Conservation (phyloP, 495 filamentous ascomycete genomes). For the Penicillium steckii region DNA sequence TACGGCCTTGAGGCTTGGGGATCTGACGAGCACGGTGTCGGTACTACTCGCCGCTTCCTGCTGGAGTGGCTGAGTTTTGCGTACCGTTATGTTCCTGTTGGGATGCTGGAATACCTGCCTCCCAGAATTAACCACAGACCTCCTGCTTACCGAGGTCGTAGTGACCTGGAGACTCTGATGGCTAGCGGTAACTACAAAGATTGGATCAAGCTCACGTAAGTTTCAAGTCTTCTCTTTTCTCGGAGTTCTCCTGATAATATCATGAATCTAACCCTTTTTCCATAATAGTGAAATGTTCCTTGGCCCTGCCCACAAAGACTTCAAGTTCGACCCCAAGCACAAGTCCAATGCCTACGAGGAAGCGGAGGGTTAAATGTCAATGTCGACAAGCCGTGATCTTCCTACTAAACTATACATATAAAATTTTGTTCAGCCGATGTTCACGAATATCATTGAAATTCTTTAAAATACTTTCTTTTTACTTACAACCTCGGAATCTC, state of each 20-base stretch:
- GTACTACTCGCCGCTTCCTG: conserved; percentile 83
- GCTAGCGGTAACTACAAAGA: conserved; percentile 88
- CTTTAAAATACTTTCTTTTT: no score
- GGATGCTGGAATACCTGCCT: conserved; percentile 82
- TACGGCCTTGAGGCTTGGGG: conserved; percentile 95
- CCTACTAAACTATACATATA: no score
- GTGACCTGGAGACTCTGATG: conserved; percentile 89
- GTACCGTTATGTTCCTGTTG: conserved; percentile 85
- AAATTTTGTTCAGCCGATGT: neutral
- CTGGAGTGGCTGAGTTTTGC: conserved; percentile 94
- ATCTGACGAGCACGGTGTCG: conserved; percentile 87
- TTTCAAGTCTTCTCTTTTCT: conserved; percentile 2
- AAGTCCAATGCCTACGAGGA: conserved; percentile 84
- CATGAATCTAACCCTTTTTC: conserved; percentile 11
- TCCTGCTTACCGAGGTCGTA: conserved; percentile 75
- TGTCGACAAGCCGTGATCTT: neutral
- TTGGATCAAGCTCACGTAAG: conserved; percentile 98
- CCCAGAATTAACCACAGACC: conserved; percentile 85
- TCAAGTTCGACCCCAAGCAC: conserved; percentile 97
- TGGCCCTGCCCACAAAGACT: conserved; percentile 82
- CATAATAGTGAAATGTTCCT: conserved; percentile 95
- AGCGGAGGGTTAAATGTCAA: conserved; percentile 53
- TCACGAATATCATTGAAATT: neutral
- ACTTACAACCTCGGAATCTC: no score
- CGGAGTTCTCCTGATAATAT: neutral